Percentiles rank a stretch among this genome's conserved stretches.
Evolutionary conservation across 768 basidiomycete genomes (phyloP).

Genomic region (Chalciporus piperatus): DNA sequence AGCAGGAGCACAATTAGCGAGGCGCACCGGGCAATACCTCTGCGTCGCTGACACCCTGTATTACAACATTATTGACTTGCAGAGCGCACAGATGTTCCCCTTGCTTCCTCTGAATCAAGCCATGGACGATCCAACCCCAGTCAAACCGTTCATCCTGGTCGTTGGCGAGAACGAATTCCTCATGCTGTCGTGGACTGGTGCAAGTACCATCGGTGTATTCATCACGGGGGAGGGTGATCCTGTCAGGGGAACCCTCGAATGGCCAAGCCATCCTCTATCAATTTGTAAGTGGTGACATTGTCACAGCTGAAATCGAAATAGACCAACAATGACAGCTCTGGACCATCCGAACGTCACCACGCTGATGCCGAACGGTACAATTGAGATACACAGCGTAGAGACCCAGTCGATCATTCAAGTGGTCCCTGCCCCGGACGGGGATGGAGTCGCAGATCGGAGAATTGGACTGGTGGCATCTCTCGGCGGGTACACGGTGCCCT

Average conservation of each 20-base stretch:
- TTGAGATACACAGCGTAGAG: constrained; percentile 81
- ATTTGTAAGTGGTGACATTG: constrained; percentile 55
- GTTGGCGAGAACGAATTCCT: constrained; percentile 80
- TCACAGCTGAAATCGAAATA: neutral
- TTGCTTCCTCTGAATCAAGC: constrained; percentile 81
- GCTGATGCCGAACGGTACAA: constrained; percentile 71
- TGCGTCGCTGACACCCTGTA: constrained; percentile 70
- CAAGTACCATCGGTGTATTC: constrained; percentile 81
- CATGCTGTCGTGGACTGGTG: constrained; percentile 80
- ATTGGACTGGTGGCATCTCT: constrained; percentile 28
- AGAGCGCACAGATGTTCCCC: constrained; percentile 63
- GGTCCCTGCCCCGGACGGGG: constrained; percentile 46
- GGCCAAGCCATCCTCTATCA: constrained; percentile 74
- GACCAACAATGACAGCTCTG: constrained; percentile 46
- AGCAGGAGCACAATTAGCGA: constrained; percentile 54
- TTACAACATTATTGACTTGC: constrained; percentile 81
- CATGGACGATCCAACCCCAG: constrained; percentile 35
- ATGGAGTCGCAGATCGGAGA: constrained; percentile 25
- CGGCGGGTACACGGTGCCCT: constrained; percentile 43
- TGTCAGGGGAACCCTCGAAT: constrained; percentile 84
- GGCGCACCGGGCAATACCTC: constrained; percentile 58
- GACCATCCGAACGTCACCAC: constrained; percentile 82
- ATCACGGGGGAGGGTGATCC: constrained; percentile 84
- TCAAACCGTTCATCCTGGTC: constrained; percentile 73
- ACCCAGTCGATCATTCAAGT: constrained; percentile 71